These are phyloP conservation scores for Aureobasidium sp. DNA, from an alignment of 2,329 filamentous ascomycete genomes.

Conservation along the genomic window DNA sequence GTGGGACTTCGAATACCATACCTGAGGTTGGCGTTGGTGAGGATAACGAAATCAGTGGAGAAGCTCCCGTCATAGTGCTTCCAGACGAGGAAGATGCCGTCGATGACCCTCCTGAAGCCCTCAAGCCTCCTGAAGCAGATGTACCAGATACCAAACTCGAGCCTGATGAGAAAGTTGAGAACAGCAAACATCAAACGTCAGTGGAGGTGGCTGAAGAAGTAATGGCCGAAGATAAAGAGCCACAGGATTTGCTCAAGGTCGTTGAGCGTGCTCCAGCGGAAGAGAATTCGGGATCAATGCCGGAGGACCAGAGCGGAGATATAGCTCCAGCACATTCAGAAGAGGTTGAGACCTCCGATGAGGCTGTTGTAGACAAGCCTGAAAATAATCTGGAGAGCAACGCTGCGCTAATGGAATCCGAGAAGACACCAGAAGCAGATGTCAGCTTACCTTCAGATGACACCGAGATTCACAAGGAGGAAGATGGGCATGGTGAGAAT, in stretches of 20 bases:
- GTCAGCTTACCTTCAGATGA: background rate
- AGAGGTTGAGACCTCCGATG: background rate
- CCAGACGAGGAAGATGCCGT: background rate
- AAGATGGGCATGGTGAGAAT: background rate
- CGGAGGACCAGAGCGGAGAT: background rate
- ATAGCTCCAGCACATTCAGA: too few relatives aligned
- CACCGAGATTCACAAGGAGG: background rate
- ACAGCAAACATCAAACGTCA: background rate
- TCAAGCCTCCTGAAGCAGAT: background rate
- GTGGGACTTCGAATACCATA: background rate
- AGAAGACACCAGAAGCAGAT: background rate
- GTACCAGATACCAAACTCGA: fast-evolving
- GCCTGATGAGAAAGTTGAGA: background rate
- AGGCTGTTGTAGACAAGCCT: background rate
- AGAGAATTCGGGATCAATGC: background rate
- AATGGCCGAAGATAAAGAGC: background rate
- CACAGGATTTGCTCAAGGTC: background rate
- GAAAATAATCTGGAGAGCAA: background rate
- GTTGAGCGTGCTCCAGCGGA: background rate
- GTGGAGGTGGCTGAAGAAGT: background rate
- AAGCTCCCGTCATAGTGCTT: background rate
- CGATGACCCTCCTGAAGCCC: background rate
- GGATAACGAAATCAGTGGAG: background rate
- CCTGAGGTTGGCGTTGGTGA: background rate
- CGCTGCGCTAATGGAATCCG: background rate